Base-by-base conservation (phyloP, 108 stramenopile species). In the Epithemia pelagica region DNA sequence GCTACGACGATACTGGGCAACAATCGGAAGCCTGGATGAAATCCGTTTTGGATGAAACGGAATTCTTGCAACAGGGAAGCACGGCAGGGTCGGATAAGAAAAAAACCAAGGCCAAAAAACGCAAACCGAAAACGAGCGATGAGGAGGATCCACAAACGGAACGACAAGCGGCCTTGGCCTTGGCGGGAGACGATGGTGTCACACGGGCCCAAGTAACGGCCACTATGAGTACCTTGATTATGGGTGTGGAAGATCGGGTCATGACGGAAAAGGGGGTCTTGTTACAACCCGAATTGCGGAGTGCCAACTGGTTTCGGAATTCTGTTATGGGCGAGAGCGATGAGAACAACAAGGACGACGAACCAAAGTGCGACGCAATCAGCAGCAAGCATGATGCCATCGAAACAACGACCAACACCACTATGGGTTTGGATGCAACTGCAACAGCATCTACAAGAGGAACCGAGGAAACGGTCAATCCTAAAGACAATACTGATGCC, bases 21-120 rank as follows among this genome's bases (percentile, higher is more conserved):
- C 83, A 92, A 61, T 84, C 83, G 63, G 93, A 94, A 65, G 85
- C 78, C 27, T 94, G 93, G 93, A 94, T 94, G 92, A 91, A 90
- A 57, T 83, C 84, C 21, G 76, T 94, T 29, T 68, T 83, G 21
- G 74, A 78, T 54, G 84, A 82, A 57, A 73, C 80, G 20, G 74
- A 62, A 32, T 46, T 46, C 37, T 10, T 46, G 37, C 5, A 46
- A 10, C 15, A 46, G 5, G 72, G 77, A 20, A 27, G 52, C 22
- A 73, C 51, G 26, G 56, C 65, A 52, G 37, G 37, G 15, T 10
- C 37, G 15, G 15, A 76, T 28, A 75, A 76, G 61, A 72, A 77
- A 18, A 53, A 59, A 29, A 57, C 24, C 30, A 26, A 30, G 5
- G 58, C 59, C 22, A 72, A 78, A n/a, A 57, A 58, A 23, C 18